Conservation (phyloP, 176 grass and related monocot genomes). For the Coix lacrymajobi region DNA sequence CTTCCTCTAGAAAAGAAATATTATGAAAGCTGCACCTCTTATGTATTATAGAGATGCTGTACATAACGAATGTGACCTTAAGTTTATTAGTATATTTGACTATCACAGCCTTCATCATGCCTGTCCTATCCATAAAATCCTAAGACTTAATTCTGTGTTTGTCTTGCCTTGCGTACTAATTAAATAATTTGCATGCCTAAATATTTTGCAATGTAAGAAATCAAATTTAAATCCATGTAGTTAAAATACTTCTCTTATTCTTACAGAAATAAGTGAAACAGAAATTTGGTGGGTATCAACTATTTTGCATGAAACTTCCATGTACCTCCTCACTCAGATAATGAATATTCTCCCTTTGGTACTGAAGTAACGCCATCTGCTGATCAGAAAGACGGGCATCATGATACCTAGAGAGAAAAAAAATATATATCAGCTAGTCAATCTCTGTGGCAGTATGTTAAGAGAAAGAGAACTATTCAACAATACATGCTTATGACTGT, state of each 20-base stretch:
- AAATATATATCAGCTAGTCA: not conserved
- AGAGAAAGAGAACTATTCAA: not conserved
- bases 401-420: conserved; percentile 50
- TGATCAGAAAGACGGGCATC: conserved; percentile 92
- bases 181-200: not conserved
- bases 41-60: not conserved
- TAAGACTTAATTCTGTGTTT: not conserved
- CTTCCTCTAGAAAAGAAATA: not conserved
- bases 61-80: not conserved
- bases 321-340: conserved; percentile 97
- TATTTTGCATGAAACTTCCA: not conserved
- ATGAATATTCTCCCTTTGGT: conserved; percentile 98
- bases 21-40: not conserved
- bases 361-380: conserved; percentile 95
- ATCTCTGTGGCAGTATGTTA: not conserved
- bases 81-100: not conserved
- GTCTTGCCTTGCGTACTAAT: not conserved
- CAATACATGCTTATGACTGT: not conserved
- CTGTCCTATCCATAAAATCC: conserved; percentile 2
- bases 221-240: not conserved
- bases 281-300: conserved; percentile 12
- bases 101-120: not conserved
- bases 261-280: not conserved
- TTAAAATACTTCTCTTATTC: not conserved
- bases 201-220: not conserved